Conservation (phyloP, 1,284 basidiomycete species). For the Ustilago tritici region DNA sequence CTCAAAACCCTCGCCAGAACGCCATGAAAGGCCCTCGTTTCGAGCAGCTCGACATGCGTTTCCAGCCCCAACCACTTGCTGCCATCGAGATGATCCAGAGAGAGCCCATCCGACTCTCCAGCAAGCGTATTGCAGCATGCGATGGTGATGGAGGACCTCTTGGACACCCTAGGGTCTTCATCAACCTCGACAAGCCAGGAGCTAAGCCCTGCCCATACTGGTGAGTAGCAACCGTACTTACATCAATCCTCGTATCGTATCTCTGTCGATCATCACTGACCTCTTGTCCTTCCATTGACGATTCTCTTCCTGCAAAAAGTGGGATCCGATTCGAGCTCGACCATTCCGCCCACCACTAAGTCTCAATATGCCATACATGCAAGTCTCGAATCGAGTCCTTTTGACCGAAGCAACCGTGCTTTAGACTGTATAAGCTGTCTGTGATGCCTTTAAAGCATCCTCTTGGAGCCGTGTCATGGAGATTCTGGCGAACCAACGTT, state of each 20-base stretch:
- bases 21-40: slow-evolving; percentile 79
- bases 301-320: slow-evolving; percentile 11
- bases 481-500: no score
- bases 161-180: slow-evolving; percentile 95
- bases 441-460: background rate
- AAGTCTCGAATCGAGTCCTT: background rate
- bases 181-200: slow-evolving; percentile 79
- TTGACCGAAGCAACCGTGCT: background rate
- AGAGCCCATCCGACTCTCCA: slow-evolving; percentile 84
- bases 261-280: background rate
- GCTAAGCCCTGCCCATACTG: slow-evolving; percentile 66
- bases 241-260: background rate
- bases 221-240: slow-evolving; percentile 26
- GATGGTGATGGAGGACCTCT: slow-evolving; percentile 91
- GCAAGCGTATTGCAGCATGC: slow-evolving; percentile 85
- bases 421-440: background rate
- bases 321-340: slow-evolving; percentile 60
- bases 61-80: slow-evolving; percentile 89
- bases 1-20: slow-evolving; percentile 73
- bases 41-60: slow-evolving; percentile 86
- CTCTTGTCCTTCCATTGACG: background rate
- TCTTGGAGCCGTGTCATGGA: no score
- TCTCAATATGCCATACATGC: background rate
- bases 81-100: slow-evolving; percentile 89
- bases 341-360: slow-evolving; percentile 47